Evolutionary conservation across 2,329 filamentous ascomycete species (phyloP), one percentile per base, ranked within the genome.

Genomic region (Atkinsonella texensis): DNA sequence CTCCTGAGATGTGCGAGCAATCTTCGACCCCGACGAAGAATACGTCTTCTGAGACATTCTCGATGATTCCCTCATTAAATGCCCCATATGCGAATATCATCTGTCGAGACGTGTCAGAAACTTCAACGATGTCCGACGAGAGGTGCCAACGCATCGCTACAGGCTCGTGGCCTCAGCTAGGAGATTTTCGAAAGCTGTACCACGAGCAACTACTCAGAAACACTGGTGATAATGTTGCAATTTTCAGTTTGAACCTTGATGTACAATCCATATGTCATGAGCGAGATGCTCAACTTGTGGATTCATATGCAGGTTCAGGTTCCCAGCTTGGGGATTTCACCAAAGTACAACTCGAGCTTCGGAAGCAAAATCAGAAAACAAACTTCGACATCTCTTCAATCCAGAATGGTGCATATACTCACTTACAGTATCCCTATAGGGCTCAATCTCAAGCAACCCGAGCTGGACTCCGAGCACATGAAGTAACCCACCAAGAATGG

Each of bases 121-220:
- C 15, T 6, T 4, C 9, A 13, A 46, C 42, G 17, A 41, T 11
- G 23, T 20, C 33, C 4, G 32, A 40, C n/a, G n/a, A 46, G 17
- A 13, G 13, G 2, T 4, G 13, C 18, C 12, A 35, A 28, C 13
- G 23, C 12, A 23, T 23, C 18, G 17, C 28, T 13, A n/a, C 41
- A 32, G 17, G 42, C 11, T 35, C 35, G 5, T 44, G 46, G 23
- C 47, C 50, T 11, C 52, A 48, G 53, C 44, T 54, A n/a, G 53
- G 53, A 31, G 53, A 54, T 32, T 52, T 54, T 15, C 46, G 47
- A 32, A 48, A 42, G 33, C 23, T 49, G 32, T 52, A 52, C 31
- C 17, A 28, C 31, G 35, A 41, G 23, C 11, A 32, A 18, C 12
- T 20, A 17, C 32, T 12, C 41, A 31, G 32, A 38, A 44, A 20